Percentiles rank a stretch among this genome's conserved stretches.
Evolutionary conservation across 768 basidiomycete species (phyloP).

Genomic region (Phaffia tasmanica): DNA sequence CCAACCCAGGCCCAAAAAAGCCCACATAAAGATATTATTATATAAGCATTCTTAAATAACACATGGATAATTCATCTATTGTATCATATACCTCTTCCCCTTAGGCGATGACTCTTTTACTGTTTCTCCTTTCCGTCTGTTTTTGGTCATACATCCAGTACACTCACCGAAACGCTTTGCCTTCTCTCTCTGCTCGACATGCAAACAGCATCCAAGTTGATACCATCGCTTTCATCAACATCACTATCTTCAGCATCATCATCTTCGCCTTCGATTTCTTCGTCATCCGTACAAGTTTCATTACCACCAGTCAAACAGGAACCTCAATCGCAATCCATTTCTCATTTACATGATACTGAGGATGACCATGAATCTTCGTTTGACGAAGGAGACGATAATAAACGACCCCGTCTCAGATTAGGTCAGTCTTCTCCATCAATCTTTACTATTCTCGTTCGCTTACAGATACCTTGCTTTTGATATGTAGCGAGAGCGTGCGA

Average conservation of each 20-base stretch:
- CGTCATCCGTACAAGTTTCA: neutral
- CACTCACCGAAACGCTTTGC: too few relatives aligned
- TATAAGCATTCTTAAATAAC: too few relatives aligned
- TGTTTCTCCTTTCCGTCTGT: too few relatives aligned
- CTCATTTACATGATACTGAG: constrained; percentile 1
- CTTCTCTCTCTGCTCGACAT: too few relatives aligned
- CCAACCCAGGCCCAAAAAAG: too few relatives aligned
- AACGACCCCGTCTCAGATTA: constrained; percentile 34
- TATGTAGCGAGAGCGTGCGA: constrained; percentile 22
- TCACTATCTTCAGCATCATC: neutral
- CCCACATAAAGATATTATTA: too few relatives aligned
- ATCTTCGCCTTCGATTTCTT: neutral
- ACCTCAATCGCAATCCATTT: neutral
- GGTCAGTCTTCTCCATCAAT: constrained; percentile 17
- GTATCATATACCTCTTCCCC: too few relatives aligned
- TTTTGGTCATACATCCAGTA: too few relatives aligned
- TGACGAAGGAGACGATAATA: constrained; percentile 23
- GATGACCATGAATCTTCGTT: constrained; percentile 22
- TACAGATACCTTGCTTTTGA: neutral
- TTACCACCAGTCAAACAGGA: neutral
- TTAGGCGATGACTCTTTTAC: too few relatives aligned
- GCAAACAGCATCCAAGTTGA: too few relatives aligned
- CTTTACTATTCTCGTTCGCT: neutral
- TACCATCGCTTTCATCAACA: neutral
- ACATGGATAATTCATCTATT: too few relatives aligned